These are phyloP conservation scores for Cucumis hystrix DNA, from an alignment of 306 rosid genomes.

Conservation along the genomic window DNA sequence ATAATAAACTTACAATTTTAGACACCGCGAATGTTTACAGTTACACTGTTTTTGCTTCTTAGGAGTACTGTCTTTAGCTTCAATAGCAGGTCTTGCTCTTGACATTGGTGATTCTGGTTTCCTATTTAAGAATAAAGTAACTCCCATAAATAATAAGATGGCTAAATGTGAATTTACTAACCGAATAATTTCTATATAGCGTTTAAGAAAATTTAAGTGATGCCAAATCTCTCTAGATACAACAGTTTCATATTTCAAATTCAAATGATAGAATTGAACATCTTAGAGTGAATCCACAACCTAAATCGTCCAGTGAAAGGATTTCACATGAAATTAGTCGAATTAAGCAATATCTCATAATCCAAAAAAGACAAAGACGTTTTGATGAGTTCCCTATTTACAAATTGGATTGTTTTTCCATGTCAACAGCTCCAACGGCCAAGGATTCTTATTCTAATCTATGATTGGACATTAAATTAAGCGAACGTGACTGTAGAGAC, in stretches of 20 bases:
- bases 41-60: slow-evolving; percentile 84
- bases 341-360: background rate
- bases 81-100: slow-evolving; percentile 38
- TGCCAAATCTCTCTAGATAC: background rate
- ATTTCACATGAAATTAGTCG: background rate
- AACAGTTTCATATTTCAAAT: background rate
- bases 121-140: slow-evolving; percentile 32
- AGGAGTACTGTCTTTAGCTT: slow-evolving; percentile 56
- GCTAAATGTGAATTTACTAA: background rate
- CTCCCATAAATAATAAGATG: slow-evolving; percentile 2
- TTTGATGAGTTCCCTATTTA: background rate
- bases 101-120: slow-evolving; percentile 64
- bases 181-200: background rate
- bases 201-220: background rate
- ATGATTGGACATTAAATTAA: background rate
- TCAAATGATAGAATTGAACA: background rate
- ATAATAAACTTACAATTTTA: slow-evolving; percentile 62
- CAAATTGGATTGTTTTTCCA: background rate
- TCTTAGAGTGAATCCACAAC: background rate
- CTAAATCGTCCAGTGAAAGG: background rate
- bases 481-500: slow-evolving; percentile 14
- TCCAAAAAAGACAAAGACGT: background rate
- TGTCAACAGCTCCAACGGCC: background rate
- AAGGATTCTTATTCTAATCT: slow-evolving; percentile 1
- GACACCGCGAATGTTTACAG: slow-evolving; percentile 84